Evolutionary conservation across 225 moss, liverwort and hornwort genomes (phyloP).

Genomic region (Marchantia paleacea): DNA sequence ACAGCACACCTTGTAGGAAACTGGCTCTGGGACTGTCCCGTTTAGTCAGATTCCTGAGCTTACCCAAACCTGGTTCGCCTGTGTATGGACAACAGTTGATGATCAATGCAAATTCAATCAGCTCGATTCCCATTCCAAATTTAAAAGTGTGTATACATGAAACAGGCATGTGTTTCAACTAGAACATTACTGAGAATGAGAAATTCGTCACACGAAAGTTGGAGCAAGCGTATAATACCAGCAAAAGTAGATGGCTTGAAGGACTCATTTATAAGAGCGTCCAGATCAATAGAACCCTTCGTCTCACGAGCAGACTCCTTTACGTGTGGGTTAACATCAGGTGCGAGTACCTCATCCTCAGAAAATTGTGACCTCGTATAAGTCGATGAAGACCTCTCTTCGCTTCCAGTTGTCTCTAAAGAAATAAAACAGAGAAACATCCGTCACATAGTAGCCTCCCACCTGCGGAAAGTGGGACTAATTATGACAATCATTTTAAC

Average conservation of each 20-base stretch:
- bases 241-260: conserved; percentile 21
- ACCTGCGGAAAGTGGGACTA: neutral
- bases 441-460: neutral
- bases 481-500: neutral
- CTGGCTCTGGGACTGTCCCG: conserved; percentile 20
- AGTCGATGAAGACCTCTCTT: neutral
- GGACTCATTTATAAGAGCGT: conserved; percentile 20
- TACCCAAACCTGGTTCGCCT: conserved; percentile 4
- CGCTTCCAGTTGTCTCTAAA: neutral
- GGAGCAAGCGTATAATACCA: conserved; percentile 1
- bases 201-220: neutral
- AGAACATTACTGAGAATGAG: too few species aligned
- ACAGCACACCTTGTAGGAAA: conserved; percentile 8
- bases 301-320: neutral
- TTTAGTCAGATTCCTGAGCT: conserved; percentile 24
- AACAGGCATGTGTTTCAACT: too few species aligned
- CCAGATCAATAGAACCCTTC: conserved; percentile 19
- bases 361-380: neutral
- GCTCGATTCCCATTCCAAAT: too few species aligned
- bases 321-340: neutral
- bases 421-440: neutral
- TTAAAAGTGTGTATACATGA: too few species aligned
- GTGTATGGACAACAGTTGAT: neutral
- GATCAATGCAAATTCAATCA: too few species aligned
- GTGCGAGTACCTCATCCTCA: neutral